Conservation (phyloP, 768 basidiomycete genomes). For the Myochromella boudieri region DNA sequence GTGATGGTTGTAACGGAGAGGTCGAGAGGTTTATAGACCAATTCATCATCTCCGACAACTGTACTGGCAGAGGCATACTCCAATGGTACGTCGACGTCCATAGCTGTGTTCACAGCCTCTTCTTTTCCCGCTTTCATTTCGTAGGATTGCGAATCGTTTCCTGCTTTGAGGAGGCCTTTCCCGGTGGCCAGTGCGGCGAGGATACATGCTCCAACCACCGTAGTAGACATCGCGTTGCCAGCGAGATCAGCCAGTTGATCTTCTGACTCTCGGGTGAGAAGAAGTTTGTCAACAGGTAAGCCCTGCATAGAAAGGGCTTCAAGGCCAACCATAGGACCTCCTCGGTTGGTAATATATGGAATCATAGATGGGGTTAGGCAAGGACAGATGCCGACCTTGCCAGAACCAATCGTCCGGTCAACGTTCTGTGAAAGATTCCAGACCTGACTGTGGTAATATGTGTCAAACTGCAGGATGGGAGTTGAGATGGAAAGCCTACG, state of each 20-base stretch:
- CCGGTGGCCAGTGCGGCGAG: constrained; percentile 76
- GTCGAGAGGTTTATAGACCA: constrained; percentile 65
- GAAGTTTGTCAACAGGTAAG: constrained; percentile 86
- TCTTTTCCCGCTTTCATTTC: constrained; percentile 54
- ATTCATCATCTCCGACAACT: constrained; percentile 73
- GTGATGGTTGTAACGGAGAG: constrained; percentile 52
- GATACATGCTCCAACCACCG: constrained; percentile 90
- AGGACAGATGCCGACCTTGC: constrained; percentile 81
- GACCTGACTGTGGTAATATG: constrained; percentile 55
- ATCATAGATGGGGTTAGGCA: constrained; percentile 98
- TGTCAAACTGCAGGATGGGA: constrained; percentile 12
- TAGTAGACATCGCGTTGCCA: constrained; percentile 97
- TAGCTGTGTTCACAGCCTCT: constrained; percentile 34
- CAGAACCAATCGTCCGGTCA: constrained; percentile 83
- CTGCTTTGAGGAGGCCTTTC: constrained; percentile 63
- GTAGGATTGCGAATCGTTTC: constrained; percentile 65
- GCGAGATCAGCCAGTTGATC: constrained; percentile 93
- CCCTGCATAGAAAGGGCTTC: constrained; percentile 95
- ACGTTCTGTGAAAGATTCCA: constrained; percentile 99
- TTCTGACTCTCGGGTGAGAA: constrained; percentile 90
- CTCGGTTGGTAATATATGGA: constrained; percentile 92
- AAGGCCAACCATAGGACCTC: constrained; percentile 92
- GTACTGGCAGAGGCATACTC: constrained; percentile 36
- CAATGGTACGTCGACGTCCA: constrained; percentile 45
- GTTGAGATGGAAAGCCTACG: constrained; percentile 47